These are phyloP conservation scores for Fusarium mexicanum DNA, from an alignment of 2,329 filamentous ascomycete species.

Conservation along the genomic window DNA sequence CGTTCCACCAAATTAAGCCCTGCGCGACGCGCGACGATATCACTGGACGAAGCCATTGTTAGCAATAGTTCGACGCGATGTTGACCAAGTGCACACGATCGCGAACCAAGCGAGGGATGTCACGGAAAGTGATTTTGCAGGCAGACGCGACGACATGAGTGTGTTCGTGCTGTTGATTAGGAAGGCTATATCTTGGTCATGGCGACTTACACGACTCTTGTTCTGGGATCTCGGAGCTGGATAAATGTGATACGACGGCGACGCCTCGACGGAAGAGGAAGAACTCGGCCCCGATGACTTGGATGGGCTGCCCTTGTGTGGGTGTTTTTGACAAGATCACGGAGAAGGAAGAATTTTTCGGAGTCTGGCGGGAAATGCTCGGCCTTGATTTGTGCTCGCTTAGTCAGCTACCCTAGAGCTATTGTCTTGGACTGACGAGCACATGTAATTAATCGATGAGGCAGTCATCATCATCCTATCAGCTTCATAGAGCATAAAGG, in stretches of 20 bases:
- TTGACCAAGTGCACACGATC: conserved; percentile 30
- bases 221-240: conserved; percentile 53
- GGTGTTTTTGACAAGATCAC: conserved; percentile 48
- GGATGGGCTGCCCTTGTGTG: conserved; percentile 45
- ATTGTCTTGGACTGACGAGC: neutral
- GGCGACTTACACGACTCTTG: conserved; percentile 49
- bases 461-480: neutral
- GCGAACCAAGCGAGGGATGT: conserved; percentile 16
- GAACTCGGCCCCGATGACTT: conserved; percentile 53
- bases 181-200: conserved; percentile 34
- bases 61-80: conserved; percentile 38
- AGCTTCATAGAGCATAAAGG: neutral
- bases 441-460: neutral
- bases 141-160: conserved; percentile 23
- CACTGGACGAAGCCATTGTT: conserved; percentile 42
- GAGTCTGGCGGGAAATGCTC: conserved; percentile 40
- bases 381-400: conserved; percentile 7
- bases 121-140: conserved; percentile 19
- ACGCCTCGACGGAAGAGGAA: conserved; percentile 58
- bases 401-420: conserved; percentile 32
- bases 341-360: conserved; percentile 52
- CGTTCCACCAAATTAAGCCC: conserved; percentile 18
- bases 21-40: conserved; percentile 41
- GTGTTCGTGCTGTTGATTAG: conserved; percentile 30
- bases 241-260: conserved; percentile 55